Percentiles rank a stretch among this genome's conserved stretches.
Evolutionary conservation across 345 rosid genomes (phyloP).

Genomic region (Aethionema arabicum): DNA sequence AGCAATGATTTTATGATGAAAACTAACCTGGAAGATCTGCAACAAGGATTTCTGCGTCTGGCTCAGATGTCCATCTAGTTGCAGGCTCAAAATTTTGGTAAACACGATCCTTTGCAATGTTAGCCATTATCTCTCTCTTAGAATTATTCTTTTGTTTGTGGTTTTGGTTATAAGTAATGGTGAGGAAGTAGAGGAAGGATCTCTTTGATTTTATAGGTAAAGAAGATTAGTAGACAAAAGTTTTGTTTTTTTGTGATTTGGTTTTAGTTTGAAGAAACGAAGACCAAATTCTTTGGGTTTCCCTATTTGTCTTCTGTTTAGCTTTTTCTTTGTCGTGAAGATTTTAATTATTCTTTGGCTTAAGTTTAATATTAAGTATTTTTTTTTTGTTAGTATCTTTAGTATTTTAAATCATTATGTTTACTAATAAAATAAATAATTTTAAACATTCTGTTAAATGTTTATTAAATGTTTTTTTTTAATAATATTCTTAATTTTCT

Average conservation of each 20-base stretch:
- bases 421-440: too few relatives aligned
- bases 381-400: neutral
- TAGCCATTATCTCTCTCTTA: slow-evolving; percentile 30
- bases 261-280: slow-evolving; percentile 35
- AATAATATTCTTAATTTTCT: too few relatives aligned
- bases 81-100: slow-evolving; percentile 36
- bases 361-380: slow-evolving; percentile 20
- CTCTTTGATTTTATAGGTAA: slow-evolving; percentile 29
- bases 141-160: neutral
- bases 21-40: slow-evolving; percentile 40
- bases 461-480: too few relatives aligned
- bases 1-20: slow-evolving; percentile 25
- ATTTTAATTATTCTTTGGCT: slow-evolving; percentile 35
- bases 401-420: too few relatives aligned
- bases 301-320: slow-evolving; percentile 35
- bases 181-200: slow-evolving; percentile 26
- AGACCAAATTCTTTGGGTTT: slow-evolving; percentile 37
- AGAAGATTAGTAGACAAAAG: slow-evolving; percentile 16
- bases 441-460: too few relatives aligned
- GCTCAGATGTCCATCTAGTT: slow-evolving; percentile 38
- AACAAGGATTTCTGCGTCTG: slow-evolving; percentile 36
- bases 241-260: slow-evolving; percentile 25
- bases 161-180: slow-evolving; percentile 27
- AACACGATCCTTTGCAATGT: slow-evolving; percentile 23
- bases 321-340: slow-evolving; percentile 38